Conservation (phyloP, 805 yeast species). For the Torulaspora quercuum region DNA sequence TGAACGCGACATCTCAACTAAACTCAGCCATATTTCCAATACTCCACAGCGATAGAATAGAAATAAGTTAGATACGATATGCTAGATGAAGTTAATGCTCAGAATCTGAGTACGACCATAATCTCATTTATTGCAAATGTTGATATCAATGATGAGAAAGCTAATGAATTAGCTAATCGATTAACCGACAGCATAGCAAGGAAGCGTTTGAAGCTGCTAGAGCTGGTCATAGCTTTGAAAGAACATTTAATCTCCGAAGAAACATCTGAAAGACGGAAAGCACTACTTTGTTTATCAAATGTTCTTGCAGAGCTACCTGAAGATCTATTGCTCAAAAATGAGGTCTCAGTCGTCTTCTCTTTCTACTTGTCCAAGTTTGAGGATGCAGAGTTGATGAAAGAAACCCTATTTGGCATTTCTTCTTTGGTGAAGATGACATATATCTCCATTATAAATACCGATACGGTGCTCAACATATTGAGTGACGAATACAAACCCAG, state of each 20-base stretch:
- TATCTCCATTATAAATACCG: slow-evolving; percentile 40
- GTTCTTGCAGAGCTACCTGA: slow-evolving; percentile 35
- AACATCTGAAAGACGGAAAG: slow-evolving; percentile 48
- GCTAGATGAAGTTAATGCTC: too few relatives aligned
- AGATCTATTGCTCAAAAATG: slow-evolving; percentile 38
- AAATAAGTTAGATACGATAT: too few relatives aligned
- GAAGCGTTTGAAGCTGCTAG: slow-evolving; percentile 41
- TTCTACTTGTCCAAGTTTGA: slow-evolving; percentile 67
- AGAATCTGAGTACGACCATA: slow-evolving; percentile 8
- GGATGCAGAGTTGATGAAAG: slow-evolving; percentile 53
- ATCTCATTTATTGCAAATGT: slow-evolving; percentile 41
- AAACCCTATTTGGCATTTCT: slow-evolving; percentile 52
- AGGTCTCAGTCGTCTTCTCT: slow-evolving; percentile 39
- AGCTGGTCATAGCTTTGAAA: slow-evolving; percentile 58
- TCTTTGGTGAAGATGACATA: slow-evolving; percentile 52
- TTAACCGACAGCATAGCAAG: slow-evolving; percentile 31
- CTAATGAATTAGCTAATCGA: slow-evolving; percentile 29
- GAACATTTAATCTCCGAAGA: slow-evolving; percentile 60
- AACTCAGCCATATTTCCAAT: too few relatives aligned
- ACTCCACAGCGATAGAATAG: too few relatives aligned
- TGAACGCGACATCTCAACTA: too few relatives aligned
- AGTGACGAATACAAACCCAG: slow-evolving; percentile 50
- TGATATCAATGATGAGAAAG: slow-evolving; percentile 35
- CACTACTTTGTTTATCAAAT: slow-evolving; percentile 44
- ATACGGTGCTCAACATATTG: slow-evolving; percentile 39